Evolutionary conservation across 306 rosid genomes (phyloP).

Genomic region (Glycyrrhiza uralensis): DNA sequence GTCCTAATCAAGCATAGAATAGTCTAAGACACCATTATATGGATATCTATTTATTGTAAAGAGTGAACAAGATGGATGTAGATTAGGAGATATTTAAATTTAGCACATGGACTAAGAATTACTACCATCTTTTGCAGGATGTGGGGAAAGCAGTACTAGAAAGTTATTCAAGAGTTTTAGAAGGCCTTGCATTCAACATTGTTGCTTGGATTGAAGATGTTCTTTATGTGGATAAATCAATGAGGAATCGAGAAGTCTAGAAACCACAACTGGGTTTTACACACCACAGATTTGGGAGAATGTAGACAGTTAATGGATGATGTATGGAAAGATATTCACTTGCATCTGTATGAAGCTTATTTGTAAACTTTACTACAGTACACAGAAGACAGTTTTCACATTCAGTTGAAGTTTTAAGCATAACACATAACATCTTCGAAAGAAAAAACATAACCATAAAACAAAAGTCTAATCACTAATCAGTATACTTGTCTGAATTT

Average conservation of each 20-base stretch:
- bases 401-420: neutral
- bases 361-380: neutral
- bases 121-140: slow-evolving; percentile 45
- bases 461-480: neutral
- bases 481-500: neutral
- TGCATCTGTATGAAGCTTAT: slow-evolving; percentile 16
- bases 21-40: neutral
- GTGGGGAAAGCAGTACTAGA: slow-evolving; percentile 69
- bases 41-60: neutral
- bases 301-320: neutral
- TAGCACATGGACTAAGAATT: neutral
- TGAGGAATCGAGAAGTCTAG: slow-evolving; percentile 44
- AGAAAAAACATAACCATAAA: no score
- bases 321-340: slow-evolving; percentile 11
- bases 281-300: neutral
- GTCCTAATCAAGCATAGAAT: neutral
- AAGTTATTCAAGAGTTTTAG: slow-evolving; percentile 75
- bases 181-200: slow-evolving; percentile 65
- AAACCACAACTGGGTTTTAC: slow-evolving; percentile 7
- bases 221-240: slow-evolving; percentile 43
- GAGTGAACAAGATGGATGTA: neutral
- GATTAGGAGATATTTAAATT: neutral
- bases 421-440: neutral
- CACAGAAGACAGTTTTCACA: neutral
- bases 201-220: slow-evolving; percentile 87